phyloP scores from a whole-genome alignment of 768 basidiomycete genomes.

The Mycena venus region DNA sequence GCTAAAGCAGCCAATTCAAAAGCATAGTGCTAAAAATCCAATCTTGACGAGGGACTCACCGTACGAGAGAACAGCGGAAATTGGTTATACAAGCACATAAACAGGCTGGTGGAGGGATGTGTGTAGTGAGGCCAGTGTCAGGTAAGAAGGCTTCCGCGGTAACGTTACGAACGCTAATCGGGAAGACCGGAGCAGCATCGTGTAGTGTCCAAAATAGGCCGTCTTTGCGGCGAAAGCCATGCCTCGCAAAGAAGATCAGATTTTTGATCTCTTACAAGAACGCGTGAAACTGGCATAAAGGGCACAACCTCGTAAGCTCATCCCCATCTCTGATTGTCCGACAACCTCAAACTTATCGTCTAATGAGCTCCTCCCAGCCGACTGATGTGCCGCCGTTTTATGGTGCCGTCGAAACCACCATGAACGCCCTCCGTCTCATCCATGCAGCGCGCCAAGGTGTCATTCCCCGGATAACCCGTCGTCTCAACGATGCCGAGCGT shows the following conservation, averaged over 20 bases:
- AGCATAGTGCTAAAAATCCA: constrained; percentile 31
- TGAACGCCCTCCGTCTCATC: constrained; percentile 85
- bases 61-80: constrained; percentile 36
- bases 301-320: constrained; percentile 56
- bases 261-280: constrained; percentile 55
- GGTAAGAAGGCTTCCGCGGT: constrained; percentile 54
- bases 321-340: constrained; percentile 61
- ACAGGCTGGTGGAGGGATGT: constrained; percentile 38
- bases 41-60: constrained; percentile 18
- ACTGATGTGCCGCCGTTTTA: constrained; percentile 76
- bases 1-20: constrained; percentile 28
- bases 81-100: constrained; percentile 8
- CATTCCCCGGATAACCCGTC: constrained; percentile 86
- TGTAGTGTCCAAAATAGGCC: constrained; percentile 44
- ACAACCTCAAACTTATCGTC: constrained; percentile 68
- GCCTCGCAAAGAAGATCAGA: constrained; percentile 46
- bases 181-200: constrained; percentile 52
- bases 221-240: constrained; percentile 51
- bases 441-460: constrained; percentile 85
- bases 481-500: constrained; percentile 87
- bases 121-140: constrained; percentile 42
- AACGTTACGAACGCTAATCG: constrained; percentile 57
- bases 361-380: constrained; percentile 56
- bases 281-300: constrained; percentile 58
- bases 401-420: constrained; percentile 86